Base-by-base conservation (phyloP, 1,284 basidiomycete genomes). In the Neonothopanus nambi region DNA sequence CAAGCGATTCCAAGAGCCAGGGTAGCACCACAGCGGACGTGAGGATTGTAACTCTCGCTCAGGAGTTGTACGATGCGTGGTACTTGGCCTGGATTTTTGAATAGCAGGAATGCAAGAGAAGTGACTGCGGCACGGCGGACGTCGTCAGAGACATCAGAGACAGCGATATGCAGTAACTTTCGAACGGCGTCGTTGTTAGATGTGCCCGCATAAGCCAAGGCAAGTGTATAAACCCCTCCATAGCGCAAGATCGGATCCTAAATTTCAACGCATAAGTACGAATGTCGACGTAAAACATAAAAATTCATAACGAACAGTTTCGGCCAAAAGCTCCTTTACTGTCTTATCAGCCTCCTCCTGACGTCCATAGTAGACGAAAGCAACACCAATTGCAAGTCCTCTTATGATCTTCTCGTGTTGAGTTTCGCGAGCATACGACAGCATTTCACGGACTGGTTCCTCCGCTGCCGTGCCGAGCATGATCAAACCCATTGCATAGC, bases 351-450 rank as follows among this genome's bases (percentile, higher is more conserved):
- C 95, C 62, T 91, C 84, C 66, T 96, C 93, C 68, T 95, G 92
- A 54, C 88, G 84, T 45, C 92, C 93, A 61, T 96, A 98, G 72
- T 84, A 92, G 57, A 96, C 80, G 67, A 98, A 91, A 1, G 92
- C 92, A 48, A 95, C 79, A 38, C 95, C 95, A 61, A 98, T 81
- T 12, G 93, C 92, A 56, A 98, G 79, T 63, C 94, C 93, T 48
- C 95, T 87, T 57, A 98, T 97, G 65, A 98, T 98, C 76, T 98
- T 98, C 77, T 98, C 95, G 67, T 98, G 95, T 64, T 95, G 93
- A 1, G 95, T 98, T 67, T 98, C 95, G 57, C 89, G 82, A 20
- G 95, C 93, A 66, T 98, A 98, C 42, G 87, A 81, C 52, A 97
- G 75, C 94, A 97, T 98, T 73, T 98, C 95, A 21, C 91, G 87